phyloP scores from a whole-genome alignment of 805 yeast genomes.

The Barnettozyma salicaria region DNA sequence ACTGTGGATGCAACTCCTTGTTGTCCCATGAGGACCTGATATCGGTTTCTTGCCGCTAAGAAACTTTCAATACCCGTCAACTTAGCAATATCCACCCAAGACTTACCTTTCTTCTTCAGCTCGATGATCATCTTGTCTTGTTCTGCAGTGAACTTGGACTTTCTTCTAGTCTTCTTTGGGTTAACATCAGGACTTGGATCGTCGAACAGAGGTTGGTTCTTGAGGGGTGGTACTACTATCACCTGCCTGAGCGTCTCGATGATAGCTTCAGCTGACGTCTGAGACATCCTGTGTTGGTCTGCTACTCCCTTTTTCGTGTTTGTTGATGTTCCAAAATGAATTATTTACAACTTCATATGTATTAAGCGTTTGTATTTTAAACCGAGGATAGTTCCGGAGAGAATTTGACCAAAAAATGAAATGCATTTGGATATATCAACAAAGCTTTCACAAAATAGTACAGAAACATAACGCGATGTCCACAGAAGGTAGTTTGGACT shows the following conservation, averaged over 20 bases:
- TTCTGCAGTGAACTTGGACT: slow-evolving; percentile 61
- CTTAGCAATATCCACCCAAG: slow-evolving; percentile 73
- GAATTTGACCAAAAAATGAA: too few relatives aligned
- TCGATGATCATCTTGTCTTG: slow-evolving; percentile 62
- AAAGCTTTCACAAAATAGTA: too few relatives aligned
- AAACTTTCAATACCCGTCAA: slow-evolving; percentile 56
- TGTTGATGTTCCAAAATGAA: not conserved
- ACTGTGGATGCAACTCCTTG: slow-evolving; percentile 69
- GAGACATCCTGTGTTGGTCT: not conserved
- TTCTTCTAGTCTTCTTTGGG: slow-evolving; percentile 49
- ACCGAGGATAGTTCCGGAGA: not conserved
- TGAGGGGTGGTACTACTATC: slow-evolving; percentile 18
- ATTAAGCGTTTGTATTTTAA: too few relatives aligned
- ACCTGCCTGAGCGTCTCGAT: slow-evolving; percentile 12
- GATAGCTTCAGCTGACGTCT: slow-evolving; percentile 7
- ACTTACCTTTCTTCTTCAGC: slow-evolving; percentile 54
- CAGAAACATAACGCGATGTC: too few relatives aligned
- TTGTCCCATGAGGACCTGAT: slow-evolving; percentile 77
- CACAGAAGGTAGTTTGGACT: too few relatives aligned
- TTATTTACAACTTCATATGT: too few relatives aligned
- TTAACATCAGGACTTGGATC: slow-evolving; percentile 36
- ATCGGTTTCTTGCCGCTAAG: slow-evolving; percentile 70
- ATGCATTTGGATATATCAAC: too few relatives aligned
- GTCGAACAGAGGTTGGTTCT: slow-evolving; percentile 31
- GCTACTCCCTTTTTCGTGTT: not conserved